Evolutionary conservation across 495 filamentous ascomycete genomes (phyloP).

Genomic region (Neurospora hispaniola): DNA sequence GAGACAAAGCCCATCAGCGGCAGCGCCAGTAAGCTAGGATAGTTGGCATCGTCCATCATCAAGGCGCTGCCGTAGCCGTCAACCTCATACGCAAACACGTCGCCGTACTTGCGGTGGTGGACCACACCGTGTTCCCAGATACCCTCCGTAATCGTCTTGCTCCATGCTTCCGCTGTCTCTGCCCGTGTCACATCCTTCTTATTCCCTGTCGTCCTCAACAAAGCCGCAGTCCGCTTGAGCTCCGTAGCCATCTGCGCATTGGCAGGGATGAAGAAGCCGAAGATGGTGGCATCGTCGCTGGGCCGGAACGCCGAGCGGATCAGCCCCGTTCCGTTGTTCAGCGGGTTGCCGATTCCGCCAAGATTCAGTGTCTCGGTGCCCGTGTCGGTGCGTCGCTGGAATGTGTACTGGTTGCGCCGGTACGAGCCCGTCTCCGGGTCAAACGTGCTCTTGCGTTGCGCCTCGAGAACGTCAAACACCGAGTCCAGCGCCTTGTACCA

Average conservation of each 20-base stretch:
- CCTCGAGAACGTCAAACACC: slow-evolving; percentile 59
- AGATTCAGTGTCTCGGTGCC: slow-evolving; percentile 90
- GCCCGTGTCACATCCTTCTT: slow-evolving; percentile 36
- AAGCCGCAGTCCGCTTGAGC: slow-evolving; percentile 60
- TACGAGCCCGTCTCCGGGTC: slow-evolving; percentile 50
- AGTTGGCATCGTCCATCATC: slow-evolving; percentile 96
- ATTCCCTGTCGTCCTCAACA: slow-evolving; percentile 51
- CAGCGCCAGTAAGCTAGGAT: slow-evolving; percentile 80
- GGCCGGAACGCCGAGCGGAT: slow-evolving; percentile 89
- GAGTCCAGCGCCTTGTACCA: slow-evolving; percentile 76
- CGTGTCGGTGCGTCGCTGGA: slow-evolving; percentile 64
- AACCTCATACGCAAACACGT: slow-evolving; percentile 93
- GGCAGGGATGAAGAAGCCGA: slow-evolving; percentile 91
- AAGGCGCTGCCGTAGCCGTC: slow-evolving; percentile 89
- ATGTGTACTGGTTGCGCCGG: slow-evolving; percentile 69
- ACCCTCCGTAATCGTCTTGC: slow-evolving; percentile 58
- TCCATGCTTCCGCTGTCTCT: slow-evolving; percentile 47
- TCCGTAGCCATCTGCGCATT: slow-evolving; percentile 96
- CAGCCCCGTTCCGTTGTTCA: slow-evolving; percentile 74
- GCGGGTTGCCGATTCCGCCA: slow-evolving; percentile 75
- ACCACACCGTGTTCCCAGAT: slow-evolving; percentile 88
- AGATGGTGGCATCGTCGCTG: slow-evolving; percentile 93
- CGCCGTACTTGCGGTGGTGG: slow-evolving; percentile 67
- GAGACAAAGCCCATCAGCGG: slow-evolving; percentile 79
- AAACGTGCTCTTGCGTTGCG: slow-evolving; percentile 75